Evolutionary conservation across 129 eudicot genomes (phyloP).

Genomic region (Kitagawia praeruptora): DNA sequence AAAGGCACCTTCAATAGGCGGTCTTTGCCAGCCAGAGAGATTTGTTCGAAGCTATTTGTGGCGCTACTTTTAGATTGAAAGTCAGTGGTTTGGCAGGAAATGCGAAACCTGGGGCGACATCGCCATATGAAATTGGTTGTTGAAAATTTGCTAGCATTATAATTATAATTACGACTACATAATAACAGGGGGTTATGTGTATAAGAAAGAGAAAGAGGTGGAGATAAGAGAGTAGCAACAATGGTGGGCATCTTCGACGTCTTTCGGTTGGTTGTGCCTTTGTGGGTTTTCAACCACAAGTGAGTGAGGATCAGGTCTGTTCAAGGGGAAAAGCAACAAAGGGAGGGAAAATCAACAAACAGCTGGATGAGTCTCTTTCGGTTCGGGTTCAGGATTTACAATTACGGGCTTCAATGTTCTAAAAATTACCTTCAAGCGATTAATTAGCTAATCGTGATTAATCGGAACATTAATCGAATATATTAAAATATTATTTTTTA

Average conservation of each 20-base stretch:
- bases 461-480: too few relatives aligned
- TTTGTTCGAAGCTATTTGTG: background rate
- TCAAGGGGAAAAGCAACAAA: background rate
- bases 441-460: too few relatives aligned
- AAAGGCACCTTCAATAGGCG: constrained; percentile 59
- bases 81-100: constrained; percentile 1
- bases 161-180: background rate
- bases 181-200: background rate
- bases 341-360: background rate
- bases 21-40: constrained; percentile 53
- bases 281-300: background rate
- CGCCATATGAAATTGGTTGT: constrained; percentile 8
- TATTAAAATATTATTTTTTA: too few relatives aligned
- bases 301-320: background rate
- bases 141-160: background rate
- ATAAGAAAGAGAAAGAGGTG: background rate
- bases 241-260: background rate
- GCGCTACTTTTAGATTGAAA: background rate
- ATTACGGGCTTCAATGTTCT: too few relatives aligned
- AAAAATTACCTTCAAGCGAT: too few relatives aligned
- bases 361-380: too few relatives aligned
- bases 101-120: background rate
- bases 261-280: background rate
- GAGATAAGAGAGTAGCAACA: background rate
- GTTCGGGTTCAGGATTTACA: too few relatives aligned